phyloP scores from a whole-genome alignment of 345 rosid genomes.

The Camelina hispida region DNA sequence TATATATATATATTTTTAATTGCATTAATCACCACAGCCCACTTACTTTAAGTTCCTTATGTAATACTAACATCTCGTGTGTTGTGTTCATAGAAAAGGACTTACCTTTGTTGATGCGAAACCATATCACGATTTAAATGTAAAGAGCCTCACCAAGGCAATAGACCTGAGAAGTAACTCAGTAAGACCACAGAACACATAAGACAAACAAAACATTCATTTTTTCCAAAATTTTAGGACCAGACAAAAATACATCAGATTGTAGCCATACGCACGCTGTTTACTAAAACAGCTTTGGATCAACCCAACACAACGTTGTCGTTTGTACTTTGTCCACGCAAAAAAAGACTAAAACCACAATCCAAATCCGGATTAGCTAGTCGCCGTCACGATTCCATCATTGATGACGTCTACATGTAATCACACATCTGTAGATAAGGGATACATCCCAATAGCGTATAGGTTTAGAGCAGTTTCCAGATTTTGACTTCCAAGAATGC shows the following conservation, averaged over 20 bases:
- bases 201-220: not conserved
- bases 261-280: not conserved
- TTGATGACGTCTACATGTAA: too few relatives aligned
- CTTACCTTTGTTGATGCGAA: too few relatives aligned
- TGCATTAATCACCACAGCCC: not conserved
- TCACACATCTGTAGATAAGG: not conserved
- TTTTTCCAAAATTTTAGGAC: not conserved
- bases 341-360: not conserved
- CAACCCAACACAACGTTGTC: not conserved
- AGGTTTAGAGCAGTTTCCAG: conserved; percentile 13
- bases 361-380: conserved; percentile 10
- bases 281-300: not conserved
- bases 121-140: not conserved
- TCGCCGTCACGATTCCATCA: too few relatives aligned
- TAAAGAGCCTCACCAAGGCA: not conserved
- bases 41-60: not conserved
- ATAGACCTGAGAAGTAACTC: not conserved
- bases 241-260: not conserved
- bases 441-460: not conserved
- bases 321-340: not conserved
- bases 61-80: too few relatives aligned
- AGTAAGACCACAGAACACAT: not conserved
- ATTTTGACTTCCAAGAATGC: conserved; percentile 27
- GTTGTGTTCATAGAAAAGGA: not conserved
- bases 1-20: too few relatives aligned